Conservation (phyloP, 225 moss, liverwort and hornwort genomes). For the Pleurozium schreberi region DNA sequence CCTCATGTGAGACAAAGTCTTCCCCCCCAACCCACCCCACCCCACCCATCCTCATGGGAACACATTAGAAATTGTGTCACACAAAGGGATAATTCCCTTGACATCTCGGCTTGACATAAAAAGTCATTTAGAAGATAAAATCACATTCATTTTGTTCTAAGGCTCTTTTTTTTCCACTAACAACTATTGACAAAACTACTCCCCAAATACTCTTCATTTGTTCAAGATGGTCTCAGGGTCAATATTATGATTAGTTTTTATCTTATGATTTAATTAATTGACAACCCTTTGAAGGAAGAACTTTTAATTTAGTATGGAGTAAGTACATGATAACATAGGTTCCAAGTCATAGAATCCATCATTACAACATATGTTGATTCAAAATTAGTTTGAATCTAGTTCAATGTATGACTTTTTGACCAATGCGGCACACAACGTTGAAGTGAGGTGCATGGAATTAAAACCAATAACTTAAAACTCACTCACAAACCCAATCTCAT, state of each 20-base stretch:
- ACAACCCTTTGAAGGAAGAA: not conserved
- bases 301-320: not conserved
- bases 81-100: fast-evolving
- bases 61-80: not conserved
- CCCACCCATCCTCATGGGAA: fast-evolving
- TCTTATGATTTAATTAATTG: no score
- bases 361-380: no score
- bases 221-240: not conserved
- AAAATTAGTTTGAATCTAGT: not conserved
- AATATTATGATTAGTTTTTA: not conserved
- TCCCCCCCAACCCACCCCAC: no score
- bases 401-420: no score
- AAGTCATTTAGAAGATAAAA: not conserved
- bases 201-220: not conserved
- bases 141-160: no score
- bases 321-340: not conserved
- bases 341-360: not conserved
- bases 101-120: no score
- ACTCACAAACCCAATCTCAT: not conserved
- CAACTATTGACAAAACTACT: not conserved
- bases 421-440: no score
- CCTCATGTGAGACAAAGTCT: not conserved
- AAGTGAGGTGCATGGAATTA: no score
- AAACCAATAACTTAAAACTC: not conserved
- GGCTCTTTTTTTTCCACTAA: not conserved